These are phyloP conservation scores for Chrysanthemum seticuspe DNA, from an alignment of 129 eudicot genomes.

Conservation along the genomic window DNA sequence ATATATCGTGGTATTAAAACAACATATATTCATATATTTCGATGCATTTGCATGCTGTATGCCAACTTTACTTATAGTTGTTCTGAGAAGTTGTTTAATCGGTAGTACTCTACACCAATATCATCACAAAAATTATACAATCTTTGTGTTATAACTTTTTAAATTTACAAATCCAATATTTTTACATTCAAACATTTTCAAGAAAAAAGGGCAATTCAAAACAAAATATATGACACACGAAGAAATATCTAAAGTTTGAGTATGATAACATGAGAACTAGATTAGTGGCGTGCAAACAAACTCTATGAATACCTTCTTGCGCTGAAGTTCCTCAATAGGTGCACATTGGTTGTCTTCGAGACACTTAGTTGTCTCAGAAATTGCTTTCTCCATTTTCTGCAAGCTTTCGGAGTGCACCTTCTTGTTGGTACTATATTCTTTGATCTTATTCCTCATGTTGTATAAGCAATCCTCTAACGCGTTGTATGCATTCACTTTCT, in stretches of 20 bases:
- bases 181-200: no score
- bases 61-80: no score
- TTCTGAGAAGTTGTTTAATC: no score
- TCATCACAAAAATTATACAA: neutral
- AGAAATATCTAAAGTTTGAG: neutral
- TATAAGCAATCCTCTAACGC: conserved; percentile 19
- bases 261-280: neutral
- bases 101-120: neutral
- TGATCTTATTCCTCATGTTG: conserved; percentile 20
- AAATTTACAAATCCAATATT: no score
- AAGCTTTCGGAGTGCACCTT: neutral
- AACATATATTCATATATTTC: no score
- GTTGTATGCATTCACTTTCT: conserved; percentile 5
- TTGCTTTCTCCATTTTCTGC: conserved; percentile 18
- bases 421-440: neutral
- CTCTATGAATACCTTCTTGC: neutral
- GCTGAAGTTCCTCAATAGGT: conserved; percentile 6
- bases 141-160: no score
- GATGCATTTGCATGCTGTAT: no score
- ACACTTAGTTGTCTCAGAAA: conserved; percentile 16
- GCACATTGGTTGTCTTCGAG: conserved; percentile 12
- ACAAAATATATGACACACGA: no score
- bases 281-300: conserved; percentile 11
- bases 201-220: no score
- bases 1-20: no score